Conservation (phyloP, 495 filamentous ascomycete genomes). For the Neurospora cerealis region DNA sequence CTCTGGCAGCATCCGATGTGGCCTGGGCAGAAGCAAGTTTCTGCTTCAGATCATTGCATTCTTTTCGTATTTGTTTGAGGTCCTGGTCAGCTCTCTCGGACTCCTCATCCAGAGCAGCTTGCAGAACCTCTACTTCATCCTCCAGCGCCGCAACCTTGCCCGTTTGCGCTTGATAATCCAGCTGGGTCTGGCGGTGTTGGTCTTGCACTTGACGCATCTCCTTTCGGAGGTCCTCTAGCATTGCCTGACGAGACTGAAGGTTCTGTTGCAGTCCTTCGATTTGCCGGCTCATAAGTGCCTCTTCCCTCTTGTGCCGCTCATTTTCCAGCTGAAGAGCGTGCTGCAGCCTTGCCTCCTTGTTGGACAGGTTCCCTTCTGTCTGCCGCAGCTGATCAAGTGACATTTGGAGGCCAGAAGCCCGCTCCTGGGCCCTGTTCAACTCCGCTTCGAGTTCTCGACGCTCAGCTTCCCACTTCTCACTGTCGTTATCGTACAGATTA, state of each 20-base stretch:
- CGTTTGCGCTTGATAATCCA: constrained; percentile 50
- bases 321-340: constrained; percentile 35
- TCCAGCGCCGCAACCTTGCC: constrained; percentile 68
- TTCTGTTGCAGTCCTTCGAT: constrained; percentile 37
- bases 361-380: constrained; percentile 52
- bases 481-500: constrained; percentile 56
- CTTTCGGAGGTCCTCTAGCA: constrained; percentile 32
- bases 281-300: constrained; percentile 28
- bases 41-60: constrained; percentile 40
- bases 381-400: constrained; percentile 66
- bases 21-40: constrained; percentile 30
- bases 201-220: constrained; percentile 51
- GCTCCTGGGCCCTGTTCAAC: constrained; percentile 56
- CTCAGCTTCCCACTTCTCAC: constrained; percentile 61
- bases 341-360: constrained; percentile 55
- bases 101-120: constrained; percentile 66
- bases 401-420: constrained; percentile 57
- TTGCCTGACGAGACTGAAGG: constrained; percentile 32
- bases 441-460: constrained; percentile 54
- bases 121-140: constrained; percentile 70
- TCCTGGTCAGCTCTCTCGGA: constrained; percentile 56
- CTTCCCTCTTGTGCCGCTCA: constrained; percentile 33
- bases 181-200: constrained; percentile 55
- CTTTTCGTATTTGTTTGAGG: constrained; percentile 34
- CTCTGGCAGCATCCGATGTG: constrained; percentile 10